A percentile compares a stretch with the other conserved stretches of the same genome.
These are phyloP conservation scores for Prunella vulgaris DNA, from an alignment of 257 asterid genomes.

Conservation along the genomic window DNA sequence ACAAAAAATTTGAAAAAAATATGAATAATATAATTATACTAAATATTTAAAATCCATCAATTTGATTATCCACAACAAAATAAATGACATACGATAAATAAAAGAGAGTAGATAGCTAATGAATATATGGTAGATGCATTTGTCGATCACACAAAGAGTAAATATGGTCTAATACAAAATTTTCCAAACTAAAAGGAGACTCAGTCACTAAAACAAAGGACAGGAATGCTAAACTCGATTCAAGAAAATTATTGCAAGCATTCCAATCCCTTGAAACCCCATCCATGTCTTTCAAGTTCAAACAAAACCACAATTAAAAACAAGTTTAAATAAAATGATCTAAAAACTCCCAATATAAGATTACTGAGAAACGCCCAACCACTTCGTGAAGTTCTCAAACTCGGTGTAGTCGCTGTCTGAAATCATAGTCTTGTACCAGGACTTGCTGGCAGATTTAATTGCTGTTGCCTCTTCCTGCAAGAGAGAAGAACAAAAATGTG, in stretches of 20 bases:
- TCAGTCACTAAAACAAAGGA: slow-evolving; percentile 13
- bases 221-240: background rate
- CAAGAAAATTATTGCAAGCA: background rate
- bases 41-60: no score
- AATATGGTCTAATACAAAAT: slow-evolving; percentile 26
- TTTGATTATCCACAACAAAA: no score
- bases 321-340: slow-evolving; percentile 10
- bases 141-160: background rate
- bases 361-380: slow-evolving; percentile 83
- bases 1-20: no score
- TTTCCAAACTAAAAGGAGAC: slow-evolving; percentile 20
- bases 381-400: slow-evolving; percentile 80
- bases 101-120: background rate
- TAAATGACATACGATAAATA: no score
- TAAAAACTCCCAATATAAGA: background rate
- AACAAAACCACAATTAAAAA: slow-evolving; percentile 9
- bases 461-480: slow-evolving; percentile 76
- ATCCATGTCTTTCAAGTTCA: slow-evolving; percentile 23
- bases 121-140: background rate
- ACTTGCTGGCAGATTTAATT: slow-evolving; percentile 54
- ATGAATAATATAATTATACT: no score
- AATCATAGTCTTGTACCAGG: slow-evolving; percentile 91
- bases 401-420: slow-evolving; percentile 83
- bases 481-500: background rate
- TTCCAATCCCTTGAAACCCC: background rate